Conservation (phyloP, 2,329 filamentous ascomycete species). For the Boeremia exigua region DNA sequence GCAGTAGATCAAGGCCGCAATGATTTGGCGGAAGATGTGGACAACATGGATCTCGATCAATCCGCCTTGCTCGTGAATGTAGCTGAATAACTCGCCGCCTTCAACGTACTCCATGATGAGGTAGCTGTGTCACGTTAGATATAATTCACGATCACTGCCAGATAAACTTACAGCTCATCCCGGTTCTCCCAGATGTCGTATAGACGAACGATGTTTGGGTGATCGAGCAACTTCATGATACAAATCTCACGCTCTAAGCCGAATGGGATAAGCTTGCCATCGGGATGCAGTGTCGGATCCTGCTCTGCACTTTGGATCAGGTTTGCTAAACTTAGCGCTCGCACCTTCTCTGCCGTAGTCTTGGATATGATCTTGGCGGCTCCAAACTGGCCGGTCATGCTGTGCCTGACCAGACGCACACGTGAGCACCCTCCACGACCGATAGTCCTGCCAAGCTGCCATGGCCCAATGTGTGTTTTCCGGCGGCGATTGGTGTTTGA, state of each 20-base stretch:
- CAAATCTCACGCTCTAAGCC: conserved; percentile 94
- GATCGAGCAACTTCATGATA: conserved; percentile 94
- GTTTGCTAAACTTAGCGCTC: conserved; percentile 83
- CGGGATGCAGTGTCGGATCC: conserved; percentile 59
- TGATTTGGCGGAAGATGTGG: conserved; percentile 88
- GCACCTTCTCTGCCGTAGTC: conserved; percentile 74
- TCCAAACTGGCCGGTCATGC: conserved; percentile 76
- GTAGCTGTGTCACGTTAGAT: conserved; percentile 66
- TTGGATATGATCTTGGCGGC: conserved; percentile 97
- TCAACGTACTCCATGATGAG: conserved; percentile 93
- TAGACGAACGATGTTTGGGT: conserved; percentile 91
- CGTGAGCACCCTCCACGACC: conserved; percentile 89
- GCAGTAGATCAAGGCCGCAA: conserved; percentile 89
- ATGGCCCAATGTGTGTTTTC: conserved; percentile 86
- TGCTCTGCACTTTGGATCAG: conserved; percentile 75
- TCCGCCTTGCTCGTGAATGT: conserved; percentile 76
- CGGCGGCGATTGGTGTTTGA: conserved; percentile 58
- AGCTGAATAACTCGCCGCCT: conserved; percentile 83
- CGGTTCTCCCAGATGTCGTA: conserved; percentile 99
- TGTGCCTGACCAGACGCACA: conserved; percentile 84
- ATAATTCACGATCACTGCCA: background rate
- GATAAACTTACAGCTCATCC: conserved; percentile 77
- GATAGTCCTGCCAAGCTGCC: conserved; percentile 87
- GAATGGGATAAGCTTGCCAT: conserved; percentile 77
- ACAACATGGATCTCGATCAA: conserved; percentile 81